Evolutionary conservation across 2,329 filamentous ascomycete genomes (phyloP), one percentile per base, ranked within the genome.

Genomic region (Pseudogymnoascus sp.): DNA sequence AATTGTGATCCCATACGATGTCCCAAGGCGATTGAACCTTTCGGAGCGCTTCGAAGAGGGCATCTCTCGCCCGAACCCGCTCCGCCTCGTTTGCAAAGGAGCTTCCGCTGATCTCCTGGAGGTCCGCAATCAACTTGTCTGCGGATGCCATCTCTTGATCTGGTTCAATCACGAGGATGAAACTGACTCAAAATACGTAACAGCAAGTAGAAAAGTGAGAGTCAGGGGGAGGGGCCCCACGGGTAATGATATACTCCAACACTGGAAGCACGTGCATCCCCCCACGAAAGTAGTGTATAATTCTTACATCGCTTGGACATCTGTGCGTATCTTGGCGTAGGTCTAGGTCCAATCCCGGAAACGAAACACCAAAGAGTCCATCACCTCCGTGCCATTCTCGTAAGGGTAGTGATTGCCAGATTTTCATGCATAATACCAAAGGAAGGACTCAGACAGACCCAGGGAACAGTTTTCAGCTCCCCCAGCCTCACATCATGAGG

Each of bases 21-120:
- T 78, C 76, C 74, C 76, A 78, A 0, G 76, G 77, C 23, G 71
- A 73, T 64, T 77, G 74, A 1, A 76, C 70, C 48, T 66, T 72
- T n/a, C 71, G 64, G 0, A 76, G 67, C 1, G 74, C 68, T n/a
- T 71, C 63, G 34, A 71, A 67, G 10, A 77, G 69, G 0, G 73
- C 75, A 65, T 76, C 72, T 7, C 73, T 68, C 0, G 70, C 72
- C 16, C 71, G 72, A 31, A 72, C 66, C 8, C 76, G 70, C 63
- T 78, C 76, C 1, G 70, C 68, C 34, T 76, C 74, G 39, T 65
- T 72, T n/a, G 69, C 37, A 65, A 78, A 76, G 11, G 71, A 72
- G 13, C 60, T 63, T 34, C 65, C 68, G 25, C 68, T 63, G 48
- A 77, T 60, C 13, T 67, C 70, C 25, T 71, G 45, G 39, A 76